Conservation (phyloP, 1,284 basidiomycete species). For the Chondrostereum purpureum region DNA sequence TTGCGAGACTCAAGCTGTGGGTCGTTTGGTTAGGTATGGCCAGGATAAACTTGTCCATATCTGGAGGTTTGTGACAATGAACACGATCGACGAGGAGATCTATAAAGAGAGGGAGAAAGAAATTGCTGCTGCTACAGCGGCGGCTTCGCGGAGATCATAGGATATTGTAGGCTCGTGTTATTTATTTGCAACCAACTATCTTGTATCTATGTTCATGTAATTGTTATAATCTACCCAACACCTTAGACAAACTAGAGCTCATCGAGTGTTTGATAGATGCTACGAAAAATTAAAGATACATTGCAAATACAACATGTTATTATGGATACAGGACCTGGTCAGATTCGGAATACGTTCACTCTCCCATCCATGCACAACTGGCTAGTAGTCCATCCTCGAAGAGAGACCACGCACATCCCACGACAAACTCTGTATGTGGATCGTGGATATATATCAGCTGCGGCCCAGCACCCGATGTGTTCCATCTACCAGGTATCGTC, state of each 20-base stretch:
- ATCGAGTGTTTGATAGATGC: too few relatives aligned
- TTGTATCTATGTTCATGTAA: too few relatives aligned
- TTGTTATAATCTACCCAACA: too few relatives aligned
- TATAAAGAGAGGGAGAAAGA: constrained; percentile 38
- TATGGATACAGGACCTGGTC: constrained; percentile 11
- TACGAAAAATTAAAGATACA: too few relatives aligned
- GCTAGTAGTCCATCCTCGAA: constrained; percentile 83
- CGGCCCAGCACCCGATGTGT: constrained; percentile 44
- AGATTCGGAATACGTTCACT: constrained; percentile 70
- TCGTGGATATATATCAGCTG: constrained; percentile 71
- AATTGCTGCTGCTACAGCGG: too few relatives aligned
- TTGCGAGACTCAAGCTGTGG: constrained; percentile 86
- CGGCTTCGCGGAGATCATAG: too few relatives aligned
- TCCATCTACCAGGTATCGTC: too few relatives aligned
- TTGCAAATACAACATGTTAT: too few relatives aligned
- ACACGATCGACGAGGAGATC: constrained; percentile 85
- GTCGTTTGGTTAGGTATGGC: constrained; percentile 82
- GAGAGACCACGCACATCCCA: constrained; percentile 84
- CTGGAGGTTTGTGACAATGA: constrained; percentile 73
- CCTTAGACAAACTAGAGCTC: too few relatives aligned
- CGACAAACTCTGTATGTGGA: constrained; percentile 91
- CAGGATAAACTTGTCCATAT: constrained; percentile 78
- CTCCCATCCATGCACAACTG: constrained; percentile 85
- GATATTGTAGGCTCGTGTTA: too few relatives aligned
- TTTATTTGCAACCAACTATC: too few relatives aligned